Conservation (phyloP, 768 basidiomycete species). For the Termitomyces sp. region DNA sequence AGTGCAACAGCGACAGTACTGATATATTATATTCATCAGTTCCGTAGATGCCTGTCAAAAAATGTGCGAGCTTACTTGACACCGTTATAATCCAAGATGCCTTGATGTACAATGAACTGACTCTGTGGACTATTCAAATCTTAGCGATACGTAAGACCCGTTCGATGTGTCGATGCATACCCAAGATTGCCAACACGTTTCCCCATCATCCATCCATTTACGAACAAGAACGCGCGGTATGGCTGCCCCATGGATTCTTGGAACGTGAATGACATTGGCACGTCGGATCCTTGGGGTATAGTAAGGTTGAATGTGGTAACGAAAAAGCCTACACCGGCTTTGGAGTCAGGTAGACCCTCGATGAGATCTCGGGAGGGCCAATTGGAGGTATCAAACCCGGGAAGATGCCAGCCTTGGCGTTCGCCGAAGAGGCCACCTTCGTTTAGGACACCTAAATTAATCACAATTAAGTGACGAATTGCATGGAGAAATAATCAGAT, state of each 20-base stretch:
- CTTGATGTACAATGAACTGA: conserved; percentile 81
- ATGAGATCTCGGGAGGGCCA: conserved; percentile 58
- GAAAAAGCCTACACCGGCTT: conserved; percentile 79
- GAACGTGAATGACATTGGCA: conserved; percentile 69
- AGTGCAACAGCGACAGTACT: conserved; percentile 61
- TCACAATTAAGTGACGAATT: background rate
- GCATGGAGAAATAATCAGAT: background rate
- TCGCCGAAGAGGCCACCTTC: conserved; percentile 74
- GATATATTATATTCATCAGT: background rate
- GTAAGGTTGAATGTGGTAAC: conserved; percentile 65
- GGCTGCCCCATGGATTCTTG: conserved; percentile 53
- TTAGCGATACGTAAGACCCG: conserved; percentile 1
- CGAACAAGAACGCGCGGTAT: conserved; percentile 69
- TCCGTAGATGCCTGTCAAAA: background rate
- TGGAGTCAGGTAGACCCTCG: conserved; percentile 48
- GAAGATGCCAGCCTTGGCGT: conserved; percentile 70
- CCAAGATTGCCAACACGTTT: conserved; percentile 71
- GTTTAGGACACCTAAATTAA: conserved; percentile 47
- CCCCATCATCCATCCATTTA: conserved; percentile 91
- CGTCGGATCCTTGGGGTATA: conserved; percentile 57
- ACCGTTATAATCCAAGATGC: conserved; percentile 71
- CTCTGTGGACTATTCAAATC: conserved; percentile 53
- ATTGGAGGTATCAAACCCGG: conserved; percentile 56
- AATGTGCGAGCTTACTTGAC: conserved; percentile 46
- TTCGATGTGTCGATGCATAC: conserved; percentile 27